Evolutionary conservation across 1,284 basidiomycete genomes (phyloP).

Genomic region (Pyrrhoderma noxium): DNA sequence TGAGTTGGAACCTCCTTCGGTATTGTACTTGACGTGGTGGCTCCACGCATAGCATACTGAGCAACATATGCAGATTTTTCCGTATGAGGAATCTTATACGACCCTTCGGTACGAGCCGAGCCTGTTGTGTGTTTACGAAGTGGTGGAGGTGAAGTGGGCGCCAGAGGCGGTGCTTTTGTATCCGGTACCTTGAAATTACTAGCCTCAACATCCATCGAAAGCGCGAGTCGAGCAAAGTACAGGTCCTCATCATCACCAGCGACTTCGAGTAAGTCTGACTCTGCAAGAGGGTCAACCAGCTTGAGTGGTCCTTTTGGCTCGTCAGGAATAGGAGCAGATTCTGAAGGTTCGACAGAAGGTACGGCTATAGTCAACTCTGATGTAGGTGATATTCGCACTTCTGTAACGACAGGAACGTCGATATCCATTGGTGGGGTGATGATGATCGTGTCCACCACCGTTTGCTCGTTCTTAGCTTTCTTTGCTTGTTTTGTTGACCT

Average conservation of each 20-base stretch:
- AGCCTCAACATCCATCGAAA: slow-evolving; percentile 29
- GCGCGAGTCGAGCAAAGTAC: slow-evolving; percentile 73
- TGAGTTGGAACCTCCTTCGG: slow-evolving; percentile 38
- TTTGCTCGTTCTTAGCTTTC: slow-evolving; percentile 21
- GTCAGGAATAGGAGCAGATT: slow-evolving; percentile 28
- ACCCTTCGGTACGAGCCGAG: slow-evolving; percentile 88
- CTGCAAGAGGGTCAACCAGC: slow-evolving; percentile 40
- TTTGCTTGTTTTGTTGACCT: slow-evolving; percentile 23
- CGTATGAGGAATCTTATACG: slow-evolving; percentile 87
- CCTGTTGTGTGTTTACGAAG: slow-evolving; percentile 72
- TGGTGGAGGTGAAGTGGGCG: slow-evolving; percentile 31
- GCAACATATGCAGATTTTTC: slow-evolving; percentile 88
- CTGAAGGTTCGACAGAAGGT: slow-evolving; percentile 22
- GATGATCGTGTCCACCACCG: slow-evolving; percentile 41
- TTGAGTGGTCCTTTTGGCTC: slow-evolving; percentile 17
- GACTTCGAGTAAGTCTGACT: slow-evolving; percentile 52
- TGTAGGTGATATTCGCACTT: slow-evolving; percentile 42
- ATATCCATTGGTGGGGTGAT: slow-evolving; percentile 44
- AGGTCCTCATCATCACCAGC: slow-evolving; percentile 90
- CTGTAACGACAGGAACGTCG: slow-evolving; percentile 41
- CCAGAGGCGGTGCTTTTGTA: slow-evolving; percentile 27
- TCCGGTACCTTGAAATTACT: slow-evolving; percentile 23
- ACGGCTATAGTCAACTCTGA: slow-evolving; percentile 39
- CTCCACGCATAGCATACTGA: slow-evolving; percentile 61
- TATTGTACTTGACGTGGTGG: slow-evolving; percentile 27